Evolutionary conservation across 306 rosid species (phyloP), one percentile per base, ranked within the genome.

Genomic region (Oxytropis ochrocephala): DNA sequence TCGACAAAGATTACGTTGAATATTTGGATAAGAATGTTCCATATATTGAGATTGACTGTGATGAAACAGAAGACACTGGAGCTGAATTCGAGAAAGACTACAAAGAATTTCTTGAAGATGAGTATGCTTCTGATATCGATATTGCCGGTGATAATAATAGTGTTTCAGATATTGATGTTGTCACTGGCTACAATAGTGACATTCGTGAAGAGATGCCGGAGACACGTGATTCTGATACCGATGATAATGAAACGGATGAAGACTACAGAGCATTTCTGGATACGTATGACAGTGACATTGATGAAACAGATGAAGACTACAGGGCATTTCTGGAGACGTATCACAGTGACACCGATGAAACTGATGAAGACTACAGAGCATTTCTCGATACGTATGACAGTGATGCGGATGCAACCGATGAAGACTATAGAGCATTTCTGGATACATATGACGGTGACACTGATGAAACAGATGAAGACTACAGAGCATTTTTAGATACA

Each of bases 351-450:
- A 11, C 17, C 74, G 62, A 14, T 24, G 29, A 24, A 24, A 24
- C 29, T 1, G 29, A 81, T 69, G 76, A 73, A 53, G 75, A 57
- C 70, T 82, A 85, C 42, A 13, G 7, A 60, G 35, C 0, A 57
- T 70, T 61, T 70, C 71, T 84, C 1, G 24, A 1, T 52, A 24
- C 14, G 4, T 1, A 8, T 50, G 29, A 14, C 66, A 9, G 38
- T 44, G 52, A 48, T 48, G 8, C 17, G 74, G 62, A 14, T 24
- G 29, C 2, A 24, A 24, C 29, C 2, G 29, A 81, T 69, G 76
- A 73, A 53, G 75, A 57, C 70, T 82, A 85, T 43, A 13, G 7
- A 64, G 39, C 0, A 57, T 70, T 61, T 70, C 72, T 84, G 54
- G 24, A 1, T 52, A 24, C 14, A 10, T 1, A 8, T 50, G 36